Evolutionary conservation across 441 rosid genomes (phyloP), one percentile per base, ranked within the genome.

Genomic region (Gossypium schwendimanii): DNA sequence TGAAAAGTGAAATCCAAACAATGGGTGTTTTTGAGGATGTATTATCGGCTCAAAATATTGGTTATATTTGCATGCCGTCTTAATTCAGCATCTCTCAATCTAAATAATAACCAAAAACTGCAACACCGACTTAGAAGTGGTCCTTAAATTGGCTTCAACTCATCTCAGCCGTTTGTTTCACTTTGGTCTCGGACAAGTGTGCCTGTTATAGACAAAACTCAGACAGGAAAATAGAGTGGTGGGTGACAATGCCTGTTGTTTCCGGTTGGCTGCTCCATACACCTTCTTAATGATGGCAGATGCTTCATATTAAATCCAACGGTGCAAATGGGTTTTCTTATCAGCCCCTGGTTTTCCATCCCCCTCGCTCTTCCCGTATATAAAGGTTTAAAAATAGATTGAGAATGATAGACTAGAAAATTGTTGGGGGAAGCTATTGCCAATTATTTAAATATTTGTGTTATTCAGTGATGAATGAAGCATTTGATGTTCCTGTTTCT

Each of bases 261-360:
- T 71, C 58, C 15, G 11, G 60, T 17, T 52, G 41, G 17, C 4
- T 41, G 74, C 17, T 67, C 61, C 71, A 62, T 33, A 17, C 20
- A 23, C 21, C 10, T n/a, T 52, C 44, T 8, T 11, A 61, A 18
- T 44, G 2, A 61, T 62, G 71, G 76, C 64, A 31, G 39, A 61
- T 23, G 20, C 3, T 68, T 74, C 76, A 66, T 14, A 2, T 72
- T 53, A 47, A 47, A 24, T 69, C 33, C 50, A 49, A n/a, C 17
- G 39, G 7, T 28, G 69, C 60, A 18, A 72, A 61, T 47, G 69
- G 69, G 60, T 72, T 72, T 61, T 23, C 21, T 17, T 60, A 49
- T 28, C 69, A 28, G 69, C 75, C 75, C 33, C 18, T 61, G 75
- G 61, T 72, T 60, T 61, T 24, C 14, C 31, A 8, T 1, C 66